phyloP scores from a whole-genome alignment of 2,329 filamentous ascomycete genomes.

The Botryotinia globosa region DNA sequence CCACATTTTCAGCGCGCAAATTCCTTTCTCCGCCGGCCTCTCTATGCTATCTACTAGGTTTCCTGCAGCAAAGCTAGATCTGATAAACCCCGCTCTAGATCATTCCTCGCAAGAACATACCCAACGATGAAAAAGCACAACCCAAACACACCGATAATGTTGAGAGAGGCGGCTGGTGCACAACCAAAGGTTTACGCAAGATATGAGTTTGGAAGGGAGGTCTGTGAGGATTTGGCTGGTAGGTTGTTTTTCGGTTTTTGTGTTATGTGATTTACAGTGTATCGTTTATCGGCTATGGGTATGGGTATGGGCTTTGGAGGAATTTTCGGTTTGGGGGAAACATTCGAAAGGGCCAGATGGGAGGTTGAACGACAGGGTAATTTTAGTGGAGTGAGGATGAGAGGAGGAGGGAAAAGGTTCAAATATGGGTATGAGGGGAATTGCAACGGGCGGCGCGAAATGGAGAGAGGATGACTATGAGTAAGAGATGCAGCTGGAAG shows the following conservation, averaged over 20 bases:
- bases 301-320: not conserved
- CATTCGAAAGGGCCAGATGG: not conserved
- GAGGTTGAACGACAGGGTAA: not conserved
- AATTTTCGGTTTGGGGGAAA: not conserved
- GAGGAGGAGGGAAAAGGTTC: not conserved
- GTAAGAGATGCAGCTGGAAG: not conserved
- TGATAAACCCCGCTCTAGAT: conserved; percentile 50
- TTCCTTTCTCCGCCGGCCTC: not conserved
- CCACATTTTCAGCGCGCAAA: not conserved
- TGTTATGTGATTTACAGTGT: not conserved
- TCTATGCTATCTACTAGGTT: too few species aligned
- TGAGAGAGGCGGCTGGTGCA: conserved; percentile 85
- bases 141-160: conserved; percentile 86
- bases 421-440: not conserved
- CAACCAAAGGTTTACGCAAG: conserved; percentile 84
- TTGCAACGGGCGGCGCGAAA: not conserved
- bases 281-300: not conserved
- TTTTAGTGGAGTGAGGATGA: too few species aligned
- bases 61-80: not conserved
- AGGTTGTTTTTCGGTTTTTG: conserved; percentile 9
- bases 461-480: not conserved
- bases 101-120: conserved; percentile 87
- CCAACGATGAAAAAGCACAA: conserved; percentile 99
- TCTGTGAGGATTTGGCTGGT: conserved; percentile 61
- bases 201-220: conserved; percentile 76